phyloP scores from a whole-genome alignment of 1,284 basidiomycete species.

The Heterobasidion occidentale region DNA sequence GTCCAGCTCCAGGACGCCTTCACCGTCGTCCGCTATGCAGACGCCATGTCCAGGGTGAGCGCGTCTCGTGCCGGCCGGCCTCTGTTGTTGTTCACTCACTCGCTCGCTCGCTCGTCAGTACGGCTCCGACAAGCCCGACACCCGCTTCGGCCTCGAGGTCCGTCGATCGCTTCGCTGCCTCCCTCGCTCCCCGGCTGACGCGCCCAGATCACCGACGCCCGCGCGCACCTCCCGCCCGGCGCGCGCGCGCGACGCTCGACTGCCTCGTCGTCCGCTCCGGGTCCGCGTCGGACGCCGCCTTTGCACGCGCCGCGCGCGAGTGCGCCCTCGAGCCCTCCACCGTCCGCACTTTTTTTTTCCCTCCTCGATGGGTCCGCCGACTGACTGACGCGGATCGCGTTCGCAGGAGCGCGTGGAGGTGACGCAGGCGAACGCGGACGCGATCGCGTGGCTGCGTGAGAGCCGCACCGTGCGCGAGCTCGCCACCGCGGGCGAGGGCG shows the following conservation, averaged over 20 bases:
- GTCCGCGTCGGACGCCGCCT: too few species aligned
- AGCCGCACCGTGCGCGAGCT: constrained; percentile 18
- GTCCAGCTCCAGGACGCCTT: constrained; percentile 54
- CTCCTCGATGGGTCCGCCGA: neutral
- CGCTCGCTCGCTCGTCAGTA: constrained; percentile 40
- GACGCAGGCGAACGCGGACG: constrained; percentile 26
- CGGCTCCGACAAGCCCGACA: constrained; percentile 95
- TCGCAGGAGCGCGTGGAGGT: constrained; percentile 41
- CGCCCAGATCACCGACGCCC: constrained; percentile 23
- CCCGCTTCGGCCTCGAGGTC: constrained; percentile 81
- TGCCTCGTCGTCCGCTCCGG: constrained; percentile 29
- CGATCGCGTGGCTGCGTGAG: constrained; percentile 36
- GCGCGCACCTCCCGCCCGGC: constrained; percentile 18
- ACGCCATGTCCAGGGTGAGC: constrained; percentile 79
- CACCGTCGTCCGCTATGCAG: constrained; percentile 75
- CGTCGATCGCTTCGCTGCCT: constrained; percentile 10
- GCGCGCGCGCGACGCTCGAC: constrained; percentile 38
- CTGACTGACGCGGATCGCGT: neutral
- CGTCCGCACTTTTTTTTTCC: too few species aligned
- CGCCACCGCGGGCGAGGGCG: neutral
- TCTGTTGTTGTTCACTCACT: neutral
- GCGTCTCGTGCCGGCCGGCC: neutral
- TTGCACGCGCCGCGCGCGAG: too few species aligned
- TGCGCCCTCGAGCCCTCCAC: too few species aligned
- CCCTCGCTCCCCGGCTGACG: constrained; percentile 29